Evolutionary conservation across 441 rosid genomes (phyloP).

Genomic region (Eruca vesicaria): DNA sequence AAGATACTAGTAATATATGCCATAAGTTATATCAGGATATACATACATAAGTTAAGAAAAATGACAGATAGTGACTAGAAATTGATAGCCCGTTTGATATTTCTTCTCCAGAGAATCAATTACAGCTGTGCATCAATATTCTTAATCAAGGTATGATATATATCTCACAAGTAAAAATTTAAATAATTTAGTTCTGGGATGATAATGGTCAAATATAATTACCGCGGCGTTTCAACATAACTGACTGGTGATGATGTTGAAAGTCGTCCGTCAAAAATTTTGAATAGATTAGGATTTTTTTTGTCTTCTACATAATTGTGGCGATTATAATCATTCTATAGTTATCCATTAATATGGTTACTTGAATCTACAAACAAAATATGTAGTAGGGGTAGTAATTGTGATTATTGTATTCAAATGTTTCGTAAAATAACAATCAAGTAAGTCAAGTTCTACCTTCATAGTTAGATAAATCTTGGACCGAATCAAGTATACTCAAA

Average conservation of each 20-base stretch:
- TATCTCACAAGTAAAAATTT: not conserved
- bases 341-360: conserved; percentile 1
- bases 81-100: conserved; percentile 13
- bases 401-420: not conserved
- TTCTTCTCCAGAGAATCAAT: not conserved
- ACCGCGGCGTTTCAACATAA: conserved; percentile 13
- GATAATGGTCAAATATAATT: conserved; percentile 8
- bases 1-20: not conserved
- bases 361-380: not conserved
- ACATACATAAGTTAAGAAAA: not conserved
- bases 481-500: not conserved
- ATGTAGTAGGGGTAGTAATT: not conserved
- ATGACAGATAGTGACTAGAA: conserved; percentile 15
- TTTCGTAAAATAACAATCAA: not conserved
- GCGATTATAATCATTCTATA: not conserved
- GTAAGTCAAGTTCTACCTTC: not conserved
- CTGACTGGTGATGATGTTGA: conserved; percentile 21
- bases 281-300: not conserved
- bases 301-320: not conserved
- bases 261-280: conserved; percentile 18
- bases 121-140: conserved; percentile 26
- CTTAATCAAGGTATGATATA: conserved; percentile 16
- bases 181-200: not conserved
- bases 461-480: not conserved
- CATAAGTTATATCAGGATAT: not conserved